Conservation (phyloP, 1,284 basidiomycete genomes). For the Chiua sp. region DNA sequence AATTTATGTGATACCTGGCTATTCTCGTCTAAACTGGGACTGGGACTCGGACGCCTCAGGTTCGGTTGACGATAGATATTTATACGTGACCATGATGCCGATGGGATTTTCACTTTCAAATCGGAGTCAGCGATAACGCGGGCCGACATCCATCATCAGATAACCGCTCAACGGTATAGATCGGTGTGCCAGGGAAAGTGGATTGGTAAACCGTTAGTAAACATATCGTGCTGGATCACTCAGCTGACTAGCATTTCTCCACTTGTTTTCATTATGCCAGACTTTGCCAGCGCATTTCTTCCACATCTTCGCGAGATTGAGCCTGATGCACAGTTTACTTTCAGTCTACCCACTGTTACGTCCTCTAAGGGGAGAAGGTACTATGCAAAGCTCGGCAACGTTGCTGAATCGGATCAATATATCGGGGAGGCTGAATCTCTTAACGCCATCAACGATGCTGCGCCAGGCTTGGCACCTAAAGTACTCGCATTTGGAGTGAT, state of each 20-base stretch:
- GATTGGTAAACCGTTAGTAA: neutral
- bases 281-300: slow-evolving; percentile 41
- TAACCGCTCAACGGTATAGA: too few species aligned
- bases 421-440: slow-evolving; percentile 77
- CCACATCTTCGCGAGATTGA: slow-evolving; percentile 55
- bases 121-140: too few species aligned
- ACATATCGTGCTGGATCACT: neutral
- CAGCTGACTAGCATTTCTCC: neutral
- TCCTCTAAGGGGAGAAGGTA: slow-evolving; percentile 65
- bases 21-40: too few species aligned
- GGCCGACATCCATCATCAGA: too few species aligned
- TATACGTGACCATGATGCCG: too few species aligned
- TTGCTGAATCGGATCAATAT: slow-evolving; percentile 65
- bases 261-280: slow-evolving; percentile 20
- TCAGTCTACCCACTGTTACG: slow-evolving; percentile 51
- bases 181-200: too few species aligned
- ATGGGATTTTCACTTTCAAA: too few species aligned
- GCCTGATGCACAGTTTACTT: slow-evolving; percentile 51
- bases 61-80: too few species aligned
- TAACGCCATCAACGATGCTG: slow-evolving; percentile 62
- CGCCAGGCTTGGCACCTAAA: slow-evolving; percentile 71
- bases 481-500: slow-evolving; percentile 58
- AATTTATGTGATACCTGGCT: neutral
- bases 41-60: too few species aligned
- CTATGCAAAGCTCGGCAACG: slow-evolving; percentile 63